phyloP scores from a whole-genome alignment of 331 rosid species.

The Cydonia oblonga region DNA sequence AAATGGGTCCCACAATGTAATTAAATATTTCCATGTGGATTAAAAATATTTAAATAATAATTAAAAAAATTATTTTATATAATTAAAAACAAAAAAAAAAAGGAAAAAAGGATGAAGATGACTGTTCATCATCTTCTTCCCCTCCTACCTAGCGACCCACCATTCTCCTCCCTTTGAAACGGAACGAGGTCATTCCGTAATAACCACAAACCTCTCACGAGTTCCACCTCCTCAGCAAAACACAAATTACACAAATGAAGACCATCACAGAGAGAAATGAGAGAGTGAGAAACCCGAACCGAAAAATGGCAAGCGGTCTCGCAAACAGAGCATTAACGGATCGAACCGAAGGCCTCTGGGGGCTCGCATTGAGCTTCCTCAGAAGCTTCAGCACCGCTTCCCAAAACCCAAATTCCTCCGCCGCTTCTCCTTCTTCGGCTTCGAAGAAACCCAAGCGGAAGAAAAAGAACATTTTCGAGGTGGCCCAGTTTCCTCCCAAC shows the following conservation, averaged over 20 bases:
- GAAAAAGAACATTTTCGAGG: conserved; percentile 90
- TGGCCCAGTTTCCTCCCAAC: conserved; percentile 74
- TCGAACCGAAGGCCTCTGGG: conserved; percentile 27
- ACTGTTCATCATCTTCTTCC: no score
- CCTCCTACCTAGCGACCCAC: no score
- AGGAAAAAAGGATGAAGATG: no score
- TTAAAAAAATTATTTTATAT: no score
- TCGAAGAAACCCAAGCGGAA: conserved; percentile 54
- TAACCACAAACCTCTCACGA: background rate
- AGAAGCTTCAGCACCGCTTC: conserved; percentile 45
- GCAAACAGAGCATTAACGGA: conserved; percentile 21
- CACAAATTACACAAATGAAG: background rate
- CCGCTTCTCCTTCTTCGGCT: conserved; percentile 6
- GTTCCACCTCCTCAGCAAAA: background rate
- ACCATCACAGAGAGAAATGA: background rate
- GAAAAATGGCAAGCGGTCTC: conserved; percentile 45
- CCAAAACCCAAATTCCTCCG: conserved; percentile 22
- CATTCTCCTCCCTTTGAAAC: no score
- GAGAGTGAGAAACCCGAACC: background rate
- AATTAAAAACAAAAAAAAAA: no score
- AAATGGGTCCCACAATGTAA: no score
- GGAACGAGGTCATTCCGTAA: background rate
- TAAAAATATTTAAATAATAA: no score
- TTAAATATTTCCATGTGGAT: no score
- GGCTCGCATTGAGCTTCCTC: conserved; percentile 31